Evolutionary conservation across 2,329 filamentous ascomycete genomes (phyloP), one percentile per base, ranked within the genome.

Genomic region (Graphium sp.): DNA sequence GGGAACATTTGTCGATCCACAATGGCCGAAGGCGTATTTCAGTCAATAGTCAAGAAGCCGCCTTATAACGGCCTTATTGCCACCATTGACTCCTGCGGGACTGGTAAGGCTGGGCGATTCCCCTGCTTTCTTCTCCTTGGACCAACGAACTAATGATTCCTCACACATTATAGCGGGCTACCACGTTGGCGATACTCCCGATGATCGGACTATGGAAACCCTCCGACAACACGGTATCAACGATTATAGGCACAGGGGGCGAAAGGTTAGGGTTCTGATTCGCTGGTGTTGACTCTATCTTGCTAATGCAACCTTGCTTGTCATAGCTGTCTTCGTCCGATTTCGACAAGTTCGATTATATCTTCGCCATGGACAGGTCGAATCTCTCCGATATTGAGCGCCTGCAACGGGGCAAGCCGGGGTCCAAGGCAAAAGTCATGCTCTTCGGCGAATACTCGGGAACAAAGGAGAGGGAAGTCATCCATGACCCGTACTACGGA

Each of bases 11-110:
- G 84, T 49, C 64, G 68, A 35, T 93, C 84, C 6, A 81, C 89
- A 18, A 95, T 98, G 89, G 83, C 85, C 25, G 87, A 95, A 59
- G 89, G 81, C 28, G 80, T 93, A 38, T 95, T 98, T 56, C 71
- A 73, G 33, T 68, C 74, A 34, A 56, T 89, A 22, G 65, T 66
- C 22, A 61, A 66, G 39, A 66, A 75, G 40, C 53, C 66, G 26
- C 60, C 67, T 15, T 72, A 71, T 43, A 58, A 64, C 41, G 58
- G 53, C 26, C 55, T 60, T 34, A 71, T 94, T 44, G 57, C 56
- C 11, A 58, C 58, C 34, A 72, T 94, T 39, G 89, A 95, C 51
- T 91, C 81, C 7, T 89, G 82, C 49, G 89, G 89, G 28, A 98
- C 89, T 12, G 70, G 65, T 66, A 42, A 22, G 45, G 18, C 18